phyloP scores from a whole-genome alignment of 345 rosid genomes.

The Gossypium rotundifolium region DNA sequence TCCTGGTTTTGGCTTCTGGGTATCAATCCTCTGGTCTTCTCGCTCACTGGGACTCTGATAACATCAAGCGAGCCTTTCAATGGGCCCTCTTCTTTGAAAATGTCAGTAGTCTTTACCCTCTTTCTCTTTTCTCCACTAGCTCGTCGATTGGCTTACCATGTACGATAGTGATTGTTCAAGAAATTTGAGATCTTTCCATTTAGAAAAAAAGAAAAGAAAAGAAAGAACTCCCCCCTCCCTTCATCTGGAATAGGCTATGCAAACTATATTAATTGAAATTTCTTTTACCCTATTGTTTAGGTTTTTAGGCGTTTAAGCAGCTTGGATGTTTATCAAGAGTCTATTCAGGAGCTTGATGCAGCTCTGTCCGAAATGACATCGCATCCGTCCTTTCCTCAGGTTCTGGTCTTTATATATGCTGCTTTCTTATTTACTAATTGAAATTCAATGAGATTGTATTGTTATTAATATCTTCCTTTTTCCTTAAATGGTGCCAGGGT shows the following conservation, averaged over 20 bases:
- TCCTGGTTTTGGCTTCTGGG: constrained; percentile 71
- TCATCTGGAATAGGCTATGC: not conserved
- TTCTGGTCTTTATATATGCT: constrained; percentile 12
- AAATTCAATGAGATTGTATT: not conserved
- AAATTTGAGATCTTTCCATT: not conserved
- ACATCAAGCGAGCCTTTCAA: constrained; percentile 55
- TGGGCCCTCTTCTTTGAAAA: constrained; percentile 79
- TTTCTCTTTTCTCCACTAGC: not conserved
- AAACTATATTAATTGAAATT: not conserved
- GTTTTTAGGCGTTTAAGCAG: constrained; percentile 34
- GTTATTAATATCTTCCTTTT: not conserved
- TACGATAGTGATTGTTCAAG: not conserved
- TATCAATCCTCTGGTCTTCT: constrained; percentile 65
- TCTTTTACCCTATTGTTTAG: constrained; percentile 21
- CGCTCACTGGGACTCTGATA: constrained; percentile 60
- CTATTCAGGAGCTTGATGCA: constrained; percentile 54
- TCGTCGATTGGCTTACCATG: not conserved
- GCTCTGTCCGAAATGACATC: constrained; percentile 45
- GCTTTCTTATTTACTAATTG: not conserved
- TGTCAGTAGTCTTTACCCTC: constrained; percentile 37
- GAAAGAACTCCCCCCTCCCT: too few relatives aligned
- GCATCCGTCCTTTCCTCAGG: constrained; percentile 72
- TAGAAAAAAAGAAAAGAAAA: not conserved
- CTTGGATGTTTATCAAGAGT: constrained; percentile 40
- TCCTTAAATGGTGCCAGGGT: constrained; percentile 44